These are phyloP conservation scores for Arachis stenosperma DNA, from an alignment of 306 rosid species.

Conservation along the genomic window DNA sequence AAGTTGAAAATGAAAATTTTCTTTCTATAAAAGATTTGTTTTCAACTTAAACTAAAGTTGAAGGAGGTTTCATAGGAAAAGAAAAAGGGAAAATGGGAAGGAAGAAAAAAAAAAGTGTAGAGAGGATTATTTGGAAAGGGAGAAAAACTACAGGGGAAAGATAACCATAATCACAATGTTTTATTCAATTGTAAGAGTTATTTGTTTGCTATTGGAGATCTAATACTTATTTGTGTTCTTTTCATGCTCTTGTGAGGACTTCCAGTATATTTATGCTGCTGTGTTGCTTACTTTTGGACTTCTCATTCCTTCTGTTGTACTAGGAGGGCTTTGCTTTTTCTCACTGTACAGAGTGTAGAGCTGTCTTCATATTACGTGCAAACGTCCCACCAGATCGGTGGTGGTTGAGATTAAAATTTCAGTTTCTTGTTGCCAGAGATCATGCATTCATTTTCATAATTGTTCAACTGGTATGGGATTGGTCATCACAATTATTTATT, in stretches of 20 bases:
- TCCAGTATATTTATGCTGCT: slow-evolving; percentile 7
- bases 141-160: not conserved
- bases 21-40: not conserved
- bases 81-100: not conserved
- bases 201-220: slow-evolving; percentile 21
- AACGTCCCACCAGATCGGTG: slow-evolving; percentile 95
- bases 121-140: too few relatives aligned
- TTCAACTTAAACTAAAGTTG: not conserved
- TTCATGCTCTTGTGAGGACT: slow-evolving; percentile 7
- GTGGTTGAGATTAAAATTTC: slow-evolving; percentile 97
- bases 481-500: slow-evolving; percentile 15
- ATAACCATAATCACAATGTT: slow-evolving; percentile 1
- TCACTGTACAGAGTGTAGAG: slow-evolving; percentile 98
- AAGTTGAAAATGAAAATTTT: not conserved
- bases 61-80: too few relatives aligned
- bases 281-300: slow-evolving; percentile 31
- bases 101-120: not conserved
- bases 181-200: slow-evolving; percentile 15
- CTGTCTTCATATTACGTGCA: slow-evolving; percentile 81
- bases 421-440: slow-evolving; percentile 97
- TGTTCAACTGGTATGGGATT: slow-evolving; percentile 79
- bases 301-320: slow-evolving; percentile 34
- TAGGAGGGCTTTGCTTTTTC: slow-evolving; percentile 99
- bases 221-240: slow-evolving; percentile 15
- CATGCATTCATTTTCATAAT: slow-evolving; percentile 92